Evolutionary conservation across 768 basidiomycete species (phyloP), one percentile per base, ranked within the genome.

Genomic region (Lactifluus pinguis): DNA sequence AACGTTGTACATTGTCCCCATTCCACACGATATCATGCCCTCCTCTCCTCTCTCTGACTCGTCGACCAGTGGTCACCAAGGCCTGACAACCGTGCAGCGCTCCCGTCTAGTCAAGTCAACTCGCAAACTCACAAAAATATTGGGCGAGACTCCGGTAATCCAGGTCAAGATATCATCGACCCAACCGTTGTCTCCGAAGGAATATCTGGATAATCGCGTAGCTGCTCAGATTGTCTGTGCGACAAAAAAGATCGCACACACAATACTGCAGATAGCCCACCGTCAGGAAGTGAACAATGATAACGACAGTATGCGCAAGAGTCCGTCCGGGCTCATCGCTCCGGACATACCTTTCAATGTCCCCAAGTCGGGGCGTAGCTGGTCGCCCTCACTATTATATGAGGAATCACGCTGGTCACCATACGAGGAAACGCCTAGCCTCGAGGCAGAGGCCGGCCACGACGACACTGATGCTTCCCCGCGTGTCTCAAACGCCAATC

Each of bases 101-200:
- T 55, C 56, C 39, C 64, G 41, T 15, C 48, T 63, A 4, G 8
- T 63, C 15, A 63, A 45, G 47, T 63, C 64, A 32, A 59, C 57
- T 15, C 62, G 62, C 54, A 65, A 65, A 38, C 45, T 65, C 29
- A 32, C 62, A n/a, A 63, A 65, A n/a, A 32, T 65, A 50, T 47
- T 65, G n/a, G 64, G 64, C n/a, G 59, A 64, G 25, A 65, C 55
- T 13, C 64, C 64, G 15, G 21, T 56, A 21, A 47, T 49, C 32
- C 54, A 42, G 19, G 45, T 57, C 21, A 53, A 58, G n/a, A 21
- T 29, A 6, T n/a, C 61, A 11, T 63, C 57, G 11, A 15, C 61
- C 2, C 17, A 19, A 30, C 10, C 47, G 32, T 25, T 9, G 13
- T 15, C 38, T 11, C 21, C n/a, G 21, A 45, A 25, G 47, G 49